Evolutionary conservation across 2,329 filamentous ascomycete species (phyloP).

Genomic region (Dendrostoma leiphaemia): DNA sequence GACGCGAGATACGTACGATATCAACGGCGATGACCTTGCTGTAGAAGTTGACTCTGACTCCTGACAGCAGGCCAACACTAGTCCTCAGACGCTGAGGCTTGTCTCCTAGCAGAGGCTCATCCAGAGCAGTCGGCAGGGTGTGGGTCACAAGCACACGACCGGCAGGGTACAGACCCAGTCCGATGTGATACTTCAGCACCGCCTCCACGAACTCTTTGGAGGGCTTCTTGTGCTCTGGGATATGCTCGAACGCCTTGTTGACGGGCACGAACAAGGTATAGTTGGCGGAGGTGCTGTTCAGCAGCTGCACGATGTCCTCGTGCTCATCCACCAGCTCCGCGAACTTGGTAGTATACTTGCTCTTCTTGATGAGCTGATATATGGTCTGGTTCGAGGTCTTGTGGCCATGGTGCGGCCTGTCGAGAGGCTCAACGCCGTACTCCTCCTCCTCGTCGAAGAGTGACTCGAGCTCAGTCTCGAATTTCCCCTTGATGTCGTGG

Average conservation of each 20-base stretch:
- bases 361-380: conserved; percentile 74
- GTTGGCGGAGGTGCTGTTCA: conserved; percentile 74
- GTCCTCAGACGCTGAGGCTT: conserved; percentile 72
- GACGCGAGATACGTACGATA: conserved; percentile 57
- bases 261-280: conserved; percentile 80
- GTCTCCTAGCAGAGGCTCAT: conserved; percentile 58
- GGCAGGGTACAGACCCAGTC: conserved; percentile 64
- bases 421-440: not conserved
- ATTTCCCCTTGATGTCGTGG: conserved; percentile 13
- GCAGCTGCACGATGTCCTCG: conserved; percentile 65
- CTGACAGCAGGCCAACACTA: conserved; percentile 56
- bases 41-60: conserved; percentile 75
- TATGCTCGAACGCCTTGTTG: conserved; percentile 69
- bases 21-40: conserved; percentile 67
- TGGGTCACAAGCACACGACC: conserved; percentile 64
- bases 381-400: conserved; percentile 66
- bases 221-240: conserved; percentile 56
- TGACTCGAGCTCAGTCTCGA: conserved; percentile 24
- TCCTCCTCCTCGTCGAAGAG: conserved; percentile 29
- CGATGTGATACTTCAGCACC: conserved; percentile 74
- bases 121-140: conserved; percentile 70
- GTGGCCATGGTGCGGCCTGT: conserved; percentile 18
- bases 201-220: conserved; percentile 68
- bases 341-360: conserved; percentile 75
- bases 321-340: conserved; percentile 72